phyloP scores from a whole-genome alignment of 2,329 filamentous ascomycete genomes.

The Cryphonectria naterciae region DNA sequence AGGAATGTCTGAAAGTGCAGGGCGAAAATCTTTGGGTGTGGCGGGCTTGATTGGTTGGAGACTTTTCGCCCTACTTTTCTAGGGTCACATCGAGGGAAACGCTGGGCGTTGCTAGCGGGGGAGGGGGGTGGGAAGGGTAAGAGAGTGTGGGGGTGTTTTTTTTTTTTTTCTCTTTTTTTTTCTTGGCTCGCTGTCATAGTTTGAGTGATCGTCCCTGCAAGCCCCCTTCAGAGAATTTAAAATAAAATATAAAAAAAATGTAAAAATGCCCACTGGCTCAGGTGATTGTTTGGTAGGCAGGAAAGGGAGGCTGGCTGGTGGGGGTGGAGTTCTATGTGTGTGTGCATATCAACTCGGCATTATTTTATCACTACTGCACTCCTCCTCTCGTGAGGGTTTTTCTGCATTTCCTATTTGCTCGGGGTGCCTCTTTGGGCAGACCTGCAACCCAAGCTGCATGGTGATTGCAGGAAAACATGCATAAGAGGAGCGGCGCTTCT shows the following conservation, averaged over 20 bases:
- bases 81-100: constrained; percentile 2
- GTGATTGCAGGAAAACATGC: not conserved
- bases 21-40: not conserved
- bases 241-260: no score
- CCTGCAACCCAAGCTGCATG: not conserved
- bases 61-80: constrained; percentile 12
- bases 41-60: constrained; percentile 8
- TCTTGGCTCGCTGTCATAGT: not conserved
- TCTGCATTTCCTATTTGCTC: constrained; percentile 6
- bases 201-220: not conserved
- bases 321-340: not conserved
- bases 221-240: no score
- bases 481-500: not conserved
- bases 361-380: not conserved
- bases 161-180: not conserved
- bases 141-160: not conserved
- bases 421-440: not conserved
- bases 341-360: not conserved
- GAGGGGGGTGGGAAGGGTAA: not conserved
- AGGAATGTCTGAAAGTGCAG: not conserved
- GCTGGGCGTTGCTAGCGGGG: not conserved
- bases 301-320: not conserved
- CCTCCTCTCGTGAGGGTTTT: not conserved
- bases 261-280: not conserved
- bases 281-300: not conserved